Conservation (phyloP, 2,329 filamentous ascomycete species). For the Cercospora sp. region DNA sequence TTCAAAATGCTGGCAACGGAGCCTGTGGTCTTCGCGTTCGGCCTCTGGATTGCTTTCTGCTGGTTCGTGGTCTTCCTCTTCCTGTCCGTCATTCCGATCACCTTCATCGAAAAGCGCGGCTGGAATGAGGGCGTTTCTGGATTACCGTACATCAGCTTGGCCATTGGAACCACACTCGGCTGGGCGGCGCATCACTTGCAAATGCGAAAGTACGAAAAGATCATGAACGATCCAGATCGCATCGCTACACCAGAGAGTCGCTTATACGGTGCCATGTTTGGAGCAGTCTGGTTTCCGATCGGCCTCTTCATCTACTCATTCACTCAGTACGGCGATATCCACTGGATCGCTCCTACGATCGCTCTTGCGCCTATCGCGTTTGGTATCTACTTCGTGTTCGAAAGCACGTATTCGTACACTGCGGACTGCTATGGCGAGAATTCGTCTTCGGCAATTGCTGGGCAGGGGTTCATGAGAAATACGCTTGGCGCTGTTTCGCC, state of each 20-base stretch:
- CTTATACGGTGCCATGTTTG: conserved; percentile 53
- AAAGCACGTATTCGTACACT: conserved; percentile 52
- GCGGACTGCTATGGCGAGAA: conserved; percentile 56
- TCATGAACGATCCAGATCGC: conserved; percentile 42
- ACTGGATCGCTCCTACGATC: conserved; percentile 54
- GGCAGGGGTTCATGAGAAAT: conserved; percentile 56
- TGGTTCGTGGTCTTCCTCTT: conserved; percentile 59
- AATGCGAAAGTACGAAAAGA: conserved; percentile 52
- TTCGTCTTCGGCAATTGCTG: conserved; percentile 49
- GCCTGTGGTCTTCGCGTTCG: conserved; percentile 53
- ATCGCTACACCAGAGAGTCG: conserved; percentile 49
- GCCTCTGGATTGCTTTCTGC: conserved; percentile 55
- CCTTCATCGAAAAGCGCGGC: conserved; percentile 54
- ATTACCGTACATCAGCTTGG: conserved; percentile 55
- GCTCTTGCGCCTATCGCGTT: conserved; percentile 54
- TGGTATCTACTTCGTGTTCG: conserved; percentile 56
- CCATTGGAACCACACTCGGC: conserved; percentile 52
- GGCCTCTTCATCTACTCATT: conserved; percentile 58
- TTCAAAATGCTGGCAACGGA: conserved; percentile 53
- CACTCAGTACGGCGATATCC: conserved; percentile 53
- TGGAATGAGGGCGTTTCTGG: conserved; percentile 54
- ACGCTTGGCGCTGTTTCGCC: conserved; percentile 56
- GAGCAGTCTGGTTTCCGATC: conserved; percentile 50
- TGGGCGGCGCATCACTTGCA: conserved; percentile 54
- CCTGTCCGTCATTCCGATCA: conserved; percentile 54